Conservation (phyloP, 805 yeast genomes). For the Lachancea fermentati region DNA sequence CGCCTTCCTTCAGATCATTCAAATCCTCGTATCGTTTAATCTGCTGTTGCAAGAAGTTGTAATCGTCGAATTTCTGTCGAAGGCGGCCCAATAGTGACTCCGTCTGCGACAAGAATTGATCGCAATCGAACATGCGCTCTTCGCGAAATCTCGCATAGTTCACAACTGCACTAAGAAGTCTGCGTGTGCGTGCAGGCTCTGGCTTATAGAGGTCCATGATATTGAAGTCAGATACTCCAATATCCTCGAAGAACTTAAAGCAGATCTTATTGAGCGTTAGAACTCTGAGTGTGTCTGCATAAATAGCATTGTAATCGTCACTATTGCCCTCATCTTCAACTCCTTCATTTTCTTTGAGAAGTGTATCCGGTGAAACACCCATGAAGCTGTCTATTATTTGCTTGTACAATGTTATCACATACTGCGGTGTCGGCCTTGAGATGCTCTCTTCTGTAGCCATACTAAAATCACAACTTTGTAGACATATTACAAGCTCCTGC, state of each 20-base stretch:
- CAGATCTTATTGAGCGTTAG: constrained; percentile 56
- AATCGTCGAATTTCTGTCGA: constrained; percentile 39
- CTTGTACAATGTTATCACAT: constrained; percentile 48
- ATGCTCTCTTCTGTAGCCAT: constrained; percentile 55
- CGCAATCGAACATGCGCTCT: constrained; percentile 65
- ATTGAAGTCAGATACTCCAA: constrained; percentile 75
- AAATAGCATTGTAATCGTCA: constrained; percentile 8
- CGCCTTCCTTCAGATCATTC: constrained; percentile 18
- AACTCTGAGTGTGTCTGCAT: constrained; percentile 40
- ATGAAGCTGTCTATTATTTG: constrained; percentile 57
- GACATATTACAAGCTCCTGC: constrained; percentile 51
- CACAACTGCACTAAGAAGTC: constrained; percentile 74
- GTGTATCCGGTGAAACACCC: constrained; percentile 40
- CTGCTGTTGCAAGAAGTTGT: constrained; percentile 33
- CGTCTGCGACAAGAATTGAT: constrained; percentile 49
- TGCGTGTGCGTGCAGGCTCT: constrained; percentile 56
- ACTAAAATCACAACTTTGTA: constrained; percentile 54
- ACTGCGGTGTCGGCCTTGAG: constrained; percentile 51
- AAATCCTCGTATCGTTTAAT: constrained; percentile 33
- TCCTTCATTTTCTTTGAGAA: constrained; percentile 11
- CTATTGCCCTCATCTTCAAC: constrained; percentile 22
- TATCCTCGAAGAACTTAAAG: constrained; percentile 55
- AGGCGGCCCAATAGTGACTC: constrained; percentile 45
- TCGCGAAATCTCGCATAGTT: constrained; percentile 83
- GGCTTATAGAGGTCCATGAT: constrained; percentile 73